These are phyloP conservation scores for Psilocybe sp. DNA, from an alignment of 768 basidiomycete species.

Conservation along the genomic window DNA sequence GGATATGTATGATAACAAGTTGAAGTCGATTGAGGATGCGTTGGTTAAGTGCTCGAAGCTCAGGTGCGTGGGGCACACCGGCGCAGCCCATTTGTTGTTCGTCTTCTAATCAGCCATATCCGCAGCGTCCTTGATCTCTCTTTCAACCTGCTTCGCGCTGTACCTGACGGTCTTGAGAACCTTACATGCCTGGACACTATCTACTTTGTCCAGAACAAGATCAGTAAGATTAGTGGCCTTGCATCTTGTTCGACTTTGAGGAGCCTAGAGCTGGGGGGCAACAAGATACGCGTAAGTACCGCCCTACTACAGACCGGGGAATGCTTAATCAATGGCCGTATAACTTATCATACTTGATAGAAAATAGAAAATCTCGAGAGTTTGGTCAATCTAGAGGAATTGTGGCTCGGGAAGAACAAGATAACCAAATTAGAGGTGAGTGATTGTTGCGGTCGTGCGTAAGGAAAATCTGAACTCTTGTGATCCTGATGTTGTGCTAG, in stretches of 20 bases:
- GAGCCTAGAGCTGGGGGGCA: slow-evolving; percentile 92
- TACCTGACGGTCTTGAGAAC: slow-evolving; percentile 60
- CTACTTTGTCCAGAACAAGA: slow-evolving; percentile 97
- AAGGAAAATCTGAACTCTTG: slow-evolving; percentile 1
- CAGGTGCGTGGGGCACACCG: slow-evolving; percentile 38
- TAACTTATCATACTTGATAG: too few relatives aligned
- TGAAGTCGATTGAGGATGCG: slow-evolving; percentile 71
- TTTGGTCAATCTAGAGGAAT: slow-evolving; percentile 80
- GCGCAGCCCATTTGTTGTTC: not conserved
- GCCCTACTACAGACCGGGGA: not conserved
- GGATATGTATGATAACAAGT: slow-evolving; percentile 94
- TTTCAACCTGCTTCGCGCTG: slow-evolving; percentile 81
- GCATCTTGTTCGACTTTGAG: slow-evolving; percentile 53
- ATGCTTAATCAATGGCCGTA: too few relatives aligned
- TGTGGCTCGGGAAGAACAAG: slow-evolving; percentile 99
- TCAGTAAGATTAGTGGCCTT: slow-evolving; percentile 73
- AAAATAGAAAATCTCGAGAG: slow-evolving; percentile 84
- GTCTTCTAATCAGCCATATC: not conserved
- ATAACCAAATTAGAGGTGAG: slow-evolving; percentile 80
- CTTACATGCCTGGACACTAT: slow-evolving; percentile 68
- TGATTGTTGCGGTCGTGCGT: not conserved
- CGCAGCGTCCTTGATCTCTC: slow-evolving; percentile 85
- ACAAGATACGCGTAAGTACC: slow-evolving; percentile 77
- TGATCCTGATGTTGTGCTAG: slow-evolving; percentile 45
- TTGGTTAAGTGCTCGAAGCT: slow-evolving; percentile 56